Evolutionary conservation across 495 filamentous ascomycete genomes (phyloP).

Genomic region (Penicillium robsamsonii): DNA sequence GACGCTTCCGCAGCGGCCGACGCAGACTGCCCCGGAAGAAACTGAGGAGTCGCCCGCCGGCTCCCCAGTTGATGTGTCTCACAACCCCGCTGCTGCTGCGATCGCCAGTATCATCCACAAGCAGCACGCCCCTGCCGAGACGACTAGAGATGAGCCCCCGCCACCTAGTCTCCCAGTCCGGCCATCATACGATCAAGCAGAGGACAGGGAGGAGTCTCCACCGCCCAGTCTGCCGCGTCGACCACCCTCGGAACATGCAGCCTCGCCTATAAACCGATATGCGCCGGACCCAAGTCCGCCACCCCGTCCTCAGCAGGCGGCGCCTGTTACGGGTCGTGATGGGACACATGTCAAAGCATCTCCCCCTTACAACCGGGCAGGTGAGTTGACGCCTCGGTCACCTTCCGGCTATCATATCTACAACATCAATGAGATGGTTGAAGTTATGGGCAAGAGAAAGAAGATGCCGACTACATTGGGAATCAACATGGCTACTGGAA

Average conservation of each 20-base stretch:
- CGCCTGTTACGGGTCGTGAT: slow-evolving; percentile 31
- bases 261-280: slow-evolving; percentile 53
- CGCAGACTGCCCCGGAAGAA: slow-evolving; percentile 25
- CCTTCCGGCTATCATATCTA: slow-evolving; percentile 87
- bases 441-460: slow-evolving; percentile 90
- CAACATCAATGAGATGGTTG: slow-evolving; percentile 95
- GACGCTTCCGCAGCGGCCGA: slow-evolving; percentile 40
- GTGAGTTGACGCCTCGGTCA: slow-evolving; percentile 49
- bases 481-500: slow-evolving; percentile 79
- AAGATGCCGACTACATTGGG: slow-evolving; percentile 96
- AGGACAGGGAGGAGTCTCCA: slow-evolving; percentile 57
- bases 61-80: slow-evolving; percentile 39
- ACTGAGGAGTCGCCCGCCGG: slow-evolving; percentile 22
- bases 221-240: slow-evolving; percentile 66
- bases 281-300: slow-evolving; percentile 38
- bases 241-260: slow-evolving; percentile 58
- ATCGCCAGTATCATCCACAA: slow-evolving; percentile 70
- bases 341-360: slow-evolving; percentile 48
- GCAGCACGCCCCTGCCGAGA: slow-evolving; percentile 39
- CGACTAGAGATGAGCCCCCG: slow-evolving; percentile 35
- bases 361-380: slow-evolving; percentile 56
- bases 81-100: slow-evolving; percentile 68
- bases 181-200: slow-evolving; percentile 46
- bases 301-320: slow-evolving; percentile 25
- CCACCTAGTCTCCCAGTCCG: slow-evolving; percentile 43